Base-by-base conservation (phyloP, 345 rosid species). In the Arabis hirsuta region DNA sequence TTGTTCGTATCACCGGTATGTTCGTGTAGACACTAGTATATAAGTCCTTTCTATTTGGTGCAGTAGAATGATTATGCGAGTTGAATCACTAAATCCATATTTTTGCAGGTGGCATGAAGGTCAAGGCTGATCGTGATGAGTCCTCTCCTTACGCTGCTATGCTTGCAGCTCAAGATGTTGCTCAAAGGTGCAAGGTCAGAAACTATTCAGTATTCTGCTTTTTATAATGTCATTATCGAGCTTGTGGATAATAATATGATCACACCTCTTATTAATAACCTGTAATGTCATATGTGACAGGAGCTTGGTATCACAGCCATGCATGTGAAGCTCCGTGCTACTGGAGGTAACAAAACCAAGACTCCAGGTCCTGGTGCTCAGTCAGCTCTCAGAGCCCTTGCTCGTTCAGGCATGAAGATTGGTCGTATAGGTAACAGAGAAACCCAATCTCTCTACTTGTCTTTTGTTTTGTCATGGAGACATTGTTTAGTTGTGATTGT, bases 351-450 rank as follows among this genome's bases (percentile, higher is more conserved):
- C 81, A 87, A 90, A 73, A 88, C 95, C n/a, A 90, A 90, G 78
- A 90, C 95, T 13, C 95, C 95, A 65, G 94, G 96, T 9, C 96
- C 96, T 14, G 96, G 96, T 74, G 96, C 96, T 53, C 96, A 88
- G 80, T 88, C 96, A 19, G 96, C 96, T 36, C 90, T 88, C 4
- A 81, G 94, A 72, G 96, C 94, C 1, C 84, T 90, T 76, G 91
- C 96, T 74, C 96, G 96, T 78, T 86, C 96, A 14, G 96, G 96
- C 65, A 88, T 90, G 96, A 88, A 83, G 79, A 90, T 88, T 62
- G 94, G 94, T 42, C 96, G 96, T 65, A 90, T 90, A 6, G 98
- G 98, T 87, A 71, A 55, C 1, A 47, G 19, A 0, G 0, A 11
- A n/a, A 36, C 71, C 29, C 0, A 29, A 2, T 13, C 3, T 13